Evolutionary conservation across 768 basidiomycete species (phyloP).

Genomic region (Lactarius hengduanensis): DNA sequence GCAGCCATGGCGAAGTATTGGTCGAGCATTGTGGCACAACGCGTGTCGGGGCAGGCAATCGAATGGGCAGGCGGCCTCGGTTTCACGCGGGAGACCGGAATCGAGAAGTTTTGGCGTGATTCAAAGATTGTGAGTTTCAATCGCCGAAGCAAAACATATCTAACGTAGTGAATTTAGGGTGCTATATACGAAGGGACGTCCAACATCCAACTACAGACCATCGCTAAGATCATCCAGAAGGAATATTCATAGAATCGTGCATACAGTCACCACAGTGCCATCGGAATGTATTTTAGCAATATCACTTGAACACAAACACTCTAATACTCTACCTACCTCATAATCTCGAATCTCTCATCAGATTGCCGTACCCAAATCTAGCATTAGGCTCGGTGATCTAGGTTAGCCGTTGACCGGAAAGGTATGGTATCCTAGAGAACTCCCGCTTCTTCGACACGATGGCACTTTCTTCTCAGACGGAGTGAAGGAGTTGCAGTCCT

Average conservation of each 20-base stretch:
- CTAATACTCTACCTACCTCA: background rate
- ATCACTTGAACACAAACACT: background rate
- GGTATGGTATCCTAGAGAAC: constrained; percentile 43
- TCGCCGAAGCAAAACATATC: background rate
- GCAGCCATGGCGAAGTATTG: constrained; percentile 99
- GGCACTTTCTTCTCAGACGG: no score
- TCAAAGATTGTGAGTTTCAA: constrained; percentile 81
- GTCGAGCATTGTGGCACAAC: constrained; percentile 85
- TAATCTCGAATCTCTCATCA: background rate
- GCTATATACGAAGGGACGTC: constrained; percentile 94
- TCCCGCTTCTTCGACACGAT: no score
- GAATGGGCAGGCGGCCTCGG: constrained; percentile 96
- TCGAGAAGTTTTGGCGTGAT: constrained; percentile 96
- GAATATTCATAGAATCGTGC: constrained; percentile 57
- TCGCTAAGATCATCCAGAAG: constrained; percentile 88
- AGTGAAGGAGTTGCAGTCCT: no score
- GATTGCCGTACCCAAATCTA: background rate
- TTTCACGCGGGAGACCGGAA: constrained; percentile 89
- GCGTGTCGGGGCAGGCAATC: constrained; percentile 84
- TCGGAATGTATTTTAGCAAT: background rate
- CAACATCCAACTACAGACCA: constrained; percentile 98
- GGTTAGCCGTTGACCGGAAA: constrained; percentile 47
- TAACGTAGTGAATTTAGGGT: constrained; percentile 46
- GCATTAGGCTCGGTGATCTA: background rate
- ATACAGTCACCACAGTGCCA: no score